Evolutionary conservation across 148 eudicot species (phyloP).

Genomic region (Agrostemma githago): DNA sequence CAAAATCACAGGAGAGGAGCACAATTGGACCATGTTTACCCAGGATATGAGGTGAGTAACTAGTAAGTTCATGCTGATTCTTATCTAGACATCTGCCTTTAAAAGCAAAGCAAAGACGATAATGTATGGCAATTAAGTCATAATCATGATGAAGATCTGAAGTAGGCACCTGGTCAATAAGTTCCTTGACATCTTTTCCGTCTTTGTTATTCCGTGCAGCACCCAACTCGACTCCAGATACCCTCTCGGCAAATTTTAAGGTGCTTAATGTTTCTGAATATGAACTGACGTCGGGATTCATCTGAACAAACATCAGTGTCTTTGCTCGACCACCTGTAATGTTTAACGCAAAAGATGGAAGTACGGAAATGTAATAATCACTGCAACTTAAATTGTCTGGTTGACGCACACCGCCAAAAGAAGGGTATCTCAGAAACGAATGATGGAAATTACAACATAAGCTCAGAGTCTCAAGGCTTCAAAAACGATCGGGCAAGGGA

Average conservation of each 20-base stretch:
- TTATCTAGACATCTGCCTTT: neutral
- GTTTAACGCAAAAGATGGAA: neutral
- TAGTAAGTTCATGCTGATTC: neutral
- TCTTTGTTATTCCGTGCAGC: conserved; percentile 68
- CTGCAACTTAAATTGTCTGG: neutral
- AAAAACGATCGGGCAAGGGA: neutral
- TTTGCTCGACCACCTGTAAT: conserved; percentile 76
- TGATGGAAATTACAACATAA: neutral
- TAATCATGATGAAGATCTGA: neutral
- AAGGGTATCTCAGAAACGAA: neutral
- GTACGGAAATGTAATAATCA: neutral
- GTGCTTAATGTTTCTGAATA: conserved; percentile 59
- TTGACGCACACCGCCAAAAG: neutral
- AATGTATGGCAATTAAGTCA: neutral
- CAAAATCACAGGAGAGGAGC: neutral
- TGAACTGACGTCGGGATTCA: conserved; percentile 56
- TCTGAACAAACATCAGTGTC: conserved; percentile 83
- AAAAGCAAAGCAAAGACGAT: neutral
- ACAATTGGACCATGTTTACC: neutral
- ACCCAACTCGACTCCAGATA: conserved; percentile 75
- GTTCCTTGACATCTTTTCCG: conserved; percentile 52
- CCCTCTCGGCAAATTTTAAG: conserved; percentile 75
- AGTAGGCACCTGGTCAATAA: conserved; percentile 60
- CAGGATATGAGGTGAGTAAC: neutral
- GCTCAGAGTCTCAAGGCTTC: neutral